phyloP scores from a whole-genome alignment of 2,329 filamentous ascomycete species.

The Aureobasidium zeae region DNA sequence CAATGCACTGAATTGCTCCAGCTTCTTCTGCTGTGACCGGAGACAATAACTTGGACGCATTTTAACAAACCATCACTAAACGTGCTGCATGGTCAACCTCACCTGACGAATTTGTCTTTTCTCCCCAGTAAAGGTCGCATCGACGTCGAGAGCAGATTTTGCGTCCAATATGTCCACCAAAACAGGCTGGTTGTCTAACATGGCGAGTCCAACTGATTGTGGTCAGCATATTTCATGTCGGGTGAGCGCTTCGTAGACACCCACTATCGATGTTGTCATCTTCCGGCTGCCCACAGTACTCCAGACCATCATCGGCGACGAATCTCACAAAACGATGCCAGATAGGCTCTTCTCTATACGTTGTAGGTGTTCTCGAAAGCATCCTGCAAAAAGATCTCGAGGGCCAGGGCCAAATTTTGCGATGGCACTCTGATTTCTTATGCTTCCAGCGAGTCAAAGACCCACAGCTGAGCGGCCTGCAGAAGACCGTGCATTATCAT shows the following conservation, averaged over 20 bases:
- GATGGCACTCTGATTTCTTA: no score
- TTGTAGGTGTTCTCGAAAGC: not conserved
- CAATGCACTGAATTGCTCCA: not conserved
- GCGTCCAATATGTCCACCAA: not conserved
- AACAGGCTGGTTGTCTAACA: not conserved
- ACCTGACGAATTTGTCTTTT: not conserved
- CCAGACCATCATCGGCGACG: not conserved
- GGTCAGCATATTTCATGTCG: not conserved
- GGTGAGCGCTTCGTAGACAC: not conserved
- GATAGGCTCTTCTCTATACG: not conserved
- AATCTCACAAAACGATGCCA: constrained; percentile 1
- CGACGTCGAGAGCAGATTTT: not conserved
- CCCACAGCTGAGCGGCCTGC: no score
- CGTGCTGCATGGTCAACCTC: not conserved
- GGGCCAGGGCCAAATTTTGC: no score
- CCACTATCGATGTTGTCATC: not conserved
- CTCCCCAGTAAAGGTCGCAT: not conserved
- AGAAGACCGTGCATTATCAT: no score
- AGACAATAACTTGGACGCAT: not conserved
- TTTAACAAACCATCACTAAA: not conserved
- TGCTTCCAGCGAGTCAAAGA: no score
- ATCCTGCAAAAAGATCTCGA: no score
- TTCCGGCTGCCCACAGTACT: constrained; percentile 1
- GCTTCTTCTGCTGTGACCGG: not conserved
- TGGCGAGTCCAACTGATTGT: not conserved